phyloP scores from a whole-genome alignment of 148 eudicot genomes.

The Rhododendron simsii region DNA sequence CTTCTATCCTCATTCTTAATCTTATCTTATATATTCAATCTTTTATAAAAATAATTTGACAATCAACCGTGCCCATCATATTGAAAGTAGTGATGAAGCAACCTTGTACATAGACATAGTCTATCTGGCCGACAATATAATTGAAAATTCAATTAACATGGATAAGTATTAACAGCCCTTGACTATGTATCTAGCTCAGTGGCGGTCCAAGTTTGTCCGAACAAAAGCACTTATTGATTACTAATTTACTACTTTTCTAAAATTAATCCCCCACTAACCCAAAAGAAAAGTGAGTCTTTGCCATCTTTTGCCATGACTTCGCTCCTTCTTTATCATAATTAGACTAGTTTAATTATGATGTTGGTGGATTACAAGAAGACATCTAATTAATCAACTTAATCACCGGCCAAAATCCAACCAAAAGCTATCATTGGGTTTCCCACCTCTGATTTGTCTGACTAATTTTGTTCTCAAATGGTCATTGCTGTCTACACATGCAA shows the following conservation, averaged over 20 bases:
- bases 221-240: neutral
- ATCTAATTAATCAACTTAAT: neutral
- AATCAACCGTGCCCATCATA: too few species aligned
- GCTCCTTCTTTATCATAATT: neutral
- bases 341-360: neutral
- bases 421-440: neutral
- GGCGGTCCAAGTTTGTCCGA: neutral
- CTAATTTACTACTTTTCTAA: neutral
- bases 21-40: too few species aligned
- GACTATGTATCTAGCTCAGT: neutral
- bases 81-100: too few species aligned
- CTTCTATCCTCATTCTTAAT: neutral
- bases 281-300: neutral
- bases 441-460: neutral
- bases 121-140: neutral
- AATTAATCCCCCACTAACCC: neutral
- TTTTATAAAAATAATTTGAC: too few species aligned
- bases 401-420: conserved; percentile 4
- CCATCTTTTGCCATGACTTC: neutral
- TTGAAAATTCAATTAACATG: neutral
- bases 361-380: conserved; percentile 1
- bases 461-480: neutral
- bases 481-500: neutral
- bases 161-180: neutral
- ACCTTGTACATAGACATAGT: neutral